phyloP scores from a whole-genome alignment of 108 stramenopile genomes.

The Parietichytrium sp. region DNA sequence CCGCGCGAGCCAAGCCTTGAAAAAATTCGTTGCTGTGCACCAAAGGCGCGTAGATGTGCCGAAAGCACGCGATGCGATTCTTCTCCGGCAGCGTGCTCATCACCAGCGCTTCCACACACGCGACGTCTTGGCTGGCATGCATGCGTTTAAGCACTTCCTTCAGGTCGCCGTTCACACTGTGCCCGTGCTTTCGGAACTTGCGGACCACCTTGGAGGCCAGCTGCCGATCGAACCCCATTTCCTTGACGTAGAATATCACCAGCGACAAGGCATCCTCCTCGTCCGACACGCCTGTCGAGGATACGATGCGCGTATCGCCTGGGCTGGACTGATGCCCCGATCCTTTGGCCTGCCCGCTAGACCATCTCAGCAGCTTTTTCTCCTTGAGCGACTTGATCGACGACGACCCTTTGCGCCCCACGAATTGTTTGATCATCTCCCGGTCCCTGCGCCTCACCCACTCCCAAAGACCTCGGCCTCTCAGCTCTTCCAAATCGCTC shows the following conservation, averaged over 20 bases:
- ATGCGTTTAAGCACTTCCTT: background rate
- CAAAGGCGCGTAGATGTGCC: background rate
- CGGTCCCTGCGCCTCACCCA: too few relatives aligned
- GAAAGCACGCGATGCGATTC: background rate
- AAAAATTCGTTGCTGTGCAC: slow-evolving; percentile 18
- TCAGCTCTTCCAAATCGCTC: too few relatives aligned
- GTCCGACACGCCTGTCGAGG: background rate
- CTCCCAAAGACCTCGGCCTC: too few relatives aligned
- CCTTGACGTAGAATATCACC: background rate
- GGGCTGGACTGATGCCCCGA: background rate
- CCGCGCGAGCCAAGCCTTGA: background rate
- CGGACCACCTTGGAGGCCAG: background rate
- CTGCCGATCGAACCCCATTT: background rate
- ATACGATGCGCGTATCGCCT: background rate
- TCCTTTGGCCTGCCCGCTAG: background rate
- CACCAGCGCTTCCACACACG: background rate
- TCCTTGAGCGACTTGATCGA: slow-evolving; percentile 4
- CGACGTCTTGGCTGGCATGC: background rate
- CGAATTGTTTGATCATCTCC: slow-evolving; percentile 32
- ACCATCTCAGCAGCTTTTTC: background rate
- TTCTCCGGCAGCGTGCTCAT: background rate
- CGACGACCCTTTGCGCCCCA: slow-evolving; percentile 30
- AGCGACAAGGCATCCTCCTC: background rate
- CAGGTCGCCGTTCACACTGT: background rate
- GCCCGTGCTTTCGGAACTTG: background rate